Conservation (phyloP, 2,329 filamentous ascomycete genomes). For the Cryphonectria nitschkei region DNA sequence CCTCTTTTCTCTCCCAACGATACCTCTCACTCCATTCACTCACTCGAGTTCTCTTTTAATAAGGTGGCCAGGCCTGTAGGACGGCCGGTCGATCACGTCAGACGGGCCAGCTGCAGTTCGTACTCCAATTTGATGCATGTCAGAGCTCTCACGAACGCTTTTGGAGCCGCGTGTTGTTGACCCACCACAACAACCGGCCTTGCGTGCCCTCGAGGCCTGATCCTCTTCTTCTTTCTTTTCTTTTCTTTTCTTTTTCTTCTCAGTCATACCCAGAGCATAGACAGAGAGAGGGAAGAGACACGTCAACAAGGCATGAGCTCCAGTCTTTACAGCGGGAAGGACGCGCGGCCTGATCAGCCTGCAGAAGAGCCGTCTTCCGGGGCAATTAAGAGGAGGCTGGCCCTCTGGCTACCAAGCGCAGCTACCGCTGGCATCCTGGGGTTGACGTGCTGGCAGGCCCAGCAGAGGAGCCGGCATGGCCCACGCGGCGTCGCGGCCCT, state of each 20-base stretch:
- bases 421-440: conserved; percentile 12
- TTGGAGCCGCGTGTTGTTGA: not conserved
- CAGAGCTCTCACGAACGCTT: not conserved
- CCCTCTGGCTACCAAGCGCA: conserved; percentile 14
- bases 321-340: not conserved
- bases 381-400: not conserved
- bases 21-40: too few species aligned
- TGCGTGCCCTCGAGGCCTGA: too few species aligned
- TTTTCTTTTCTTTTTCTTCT: not conserved
- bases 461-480: not conserved
- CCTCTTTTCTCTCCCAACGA: not conserved
- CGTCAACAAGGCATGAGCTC: not conserved
- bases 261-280: not conserved
- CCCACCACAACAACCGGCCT: not conserved
- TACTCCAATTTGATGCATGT: not conserved
- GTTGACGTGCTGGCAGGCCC: conserved; percentile 5
- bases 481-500: conserved; percentile 10
- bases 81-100: not conserved
- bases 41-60: not conserved
- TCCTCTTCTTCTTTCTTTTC: not conserved
- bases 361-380: not conserved
- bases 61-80: not conserved
- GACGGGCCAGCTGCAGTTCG: not conserved
- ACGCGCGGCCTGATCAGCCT: conserved; percentile 3
- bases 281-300: not conserved